phyloP scores from a whole-genome alignment of 768 basidiomycete genomes.

The Amanita inopinata region DNA sequence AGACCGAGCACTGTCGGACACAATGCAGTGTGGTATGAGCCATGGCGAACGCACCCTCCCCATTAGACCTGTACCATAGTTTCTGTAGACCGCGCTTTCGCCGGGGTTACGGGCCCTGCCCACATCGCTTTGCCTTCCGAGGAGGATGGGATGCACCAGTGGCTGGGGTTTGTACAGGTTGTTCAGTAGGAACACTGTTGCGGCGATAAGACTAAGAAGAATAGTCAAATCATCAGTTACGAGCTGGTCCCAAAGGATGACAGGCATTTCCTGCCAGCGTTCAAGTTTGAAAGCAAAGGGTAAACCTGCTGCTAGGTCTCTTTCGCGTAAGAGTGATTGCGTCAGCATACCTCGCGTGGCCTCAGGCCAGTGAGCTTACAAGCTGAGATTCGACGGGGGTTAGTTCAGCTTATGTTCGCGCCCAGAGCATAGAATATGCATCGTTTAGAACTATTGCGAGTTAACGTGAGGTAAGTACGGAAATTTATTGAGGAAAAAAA shows the following conservation, averaged over 20 bases:
- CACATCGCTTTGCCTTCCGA: slow-evolving; percentile 88
- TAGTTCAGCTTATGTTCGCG: too few species aligned
- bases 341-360: too few species aligned
- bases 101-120: slow-evolving; percentile 69
- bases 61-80: slow-evolving; percentile 79
- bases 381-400: too few species aligned
- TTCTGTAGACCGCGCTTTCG: slow-evolving; percentile 85
- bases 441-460: too few species aligned
- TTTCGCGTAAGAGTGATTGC: too few species aligned
- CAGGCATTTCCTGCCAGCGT: not conserved
- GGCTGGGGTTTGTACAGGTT: slow-evolving; percentile 76
- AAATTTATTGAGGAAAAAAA: too few species aligned
- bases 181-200: slow-evolving; percentile 67
- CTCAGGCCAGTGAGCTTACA: too few species aligned
- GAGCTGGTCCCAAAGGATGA: slow-evolving; percentile 41
- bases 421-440: too few species aligned
- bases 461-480: too few species aligned
- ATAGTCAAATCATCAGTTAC: slow-evolving; percentile 75
- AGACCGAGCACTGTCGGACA: too few species aligned
- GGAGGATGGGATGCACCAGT: slow-evolving; percentile 86
- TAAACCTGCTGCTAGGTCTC: too few species aligned
- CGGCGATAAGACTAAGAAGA: slow-evolving; percentile 64
- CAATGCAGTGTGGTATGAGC: slow-evolving; percentile 5
- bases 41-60: slow-evolving; percentile 47
- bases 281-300: not conserved